Conservation (phyloP, 139 green algal genomes). For the Yamagishiella unicocca region DNA sequence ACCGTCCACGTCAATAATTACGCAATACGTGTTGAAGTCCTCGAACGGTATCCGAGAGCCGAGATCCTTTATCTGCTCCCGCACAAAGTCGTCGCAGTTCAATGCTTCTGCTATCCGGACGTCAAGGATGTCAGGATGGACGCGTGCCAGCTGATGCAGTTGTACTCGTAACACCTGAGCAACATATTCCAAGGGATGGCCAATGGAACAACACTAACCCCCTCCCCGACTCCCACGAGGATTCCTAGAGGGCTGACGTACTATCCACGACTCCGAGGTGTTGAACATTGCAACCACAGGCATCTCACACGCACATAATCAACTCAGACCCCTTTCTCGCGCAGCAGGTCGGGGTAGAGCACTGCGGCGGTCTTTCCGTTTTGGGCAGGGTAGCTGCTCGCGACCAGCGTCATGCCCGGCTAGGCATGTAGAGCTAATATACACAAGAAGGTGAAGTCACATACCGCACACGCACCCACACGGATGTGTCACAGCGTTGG, state of each 20-base stretch:
- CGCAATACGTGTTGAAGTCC: constrained; percentile 9
- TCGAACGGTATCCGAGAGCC: constrained; percentile 22
- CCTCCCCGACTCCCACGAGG: too few relatives aligned
- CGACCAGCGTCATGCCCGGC: too few relatives aligned
- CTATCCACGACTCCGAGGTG: too few relatives aligned
- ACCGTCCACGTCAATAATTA: constrained; percentile 64
- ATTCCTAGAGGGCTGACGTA: too few relatives aligned
- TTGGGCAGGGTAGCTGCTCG: too few relatives aligned
- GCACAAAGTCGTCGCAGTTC: constrained; percentile 15
- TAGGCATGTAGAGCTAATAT: background rate
- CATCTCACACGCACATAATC: too few relatives aligned
- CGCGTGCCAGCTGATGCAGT: constrained; percentile 51
- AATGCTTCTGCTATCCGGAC: background rate
- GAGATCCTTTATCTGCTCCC: background rate
- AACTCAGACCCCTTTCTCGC: too few relatives aligned
- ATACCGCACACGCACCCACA: background rate
- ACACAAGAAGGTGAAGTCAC: background rate
- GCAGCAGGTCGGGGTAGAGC: too few relatives aligned
- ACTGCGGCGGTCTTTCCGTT: too few relatives aligned
- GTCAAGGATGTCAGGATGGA: constrained; percentile 49
- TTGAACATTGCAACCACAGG: too few relatives aligned
- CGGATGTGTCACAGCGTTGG: background rate
- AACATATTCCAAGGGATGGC: background rate
- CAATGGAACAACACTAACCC: background rate
- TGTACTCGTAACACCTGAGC: constrained; percentile 35